These are phyloP conservation scores for Eutrema yunnanense DNA, from an alignment of 345 rosid species.

Conservation along the genomic window DNA sequence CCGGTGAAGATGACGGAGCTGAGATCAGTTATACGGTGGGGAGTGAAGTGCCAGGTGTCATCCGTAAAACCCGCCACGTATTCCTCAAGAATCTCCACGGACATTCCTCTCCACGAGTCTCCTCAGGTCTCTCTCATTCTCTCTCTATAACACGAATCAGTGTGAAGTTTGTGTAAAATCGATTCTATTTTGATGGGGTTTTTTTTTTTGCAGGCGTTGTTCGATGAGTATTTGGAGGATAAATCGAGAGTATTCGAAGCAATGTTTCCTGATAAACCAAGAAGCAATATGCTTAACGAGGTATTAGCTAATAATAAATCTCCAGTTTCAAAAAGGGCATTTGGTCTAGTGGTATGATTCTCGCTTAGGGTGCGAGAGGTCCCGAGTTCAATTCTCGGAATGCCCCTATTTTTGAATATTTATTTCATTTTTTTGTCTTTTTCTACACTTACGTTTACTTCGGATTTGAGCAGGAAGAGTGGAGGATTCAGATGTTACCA, in stretches of 20 bases:
- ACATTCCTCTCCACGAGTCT: constrained; percentile 71
- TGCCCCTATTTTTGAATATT: constrained; percentile 19
- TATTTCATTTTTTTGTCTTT: background rate
- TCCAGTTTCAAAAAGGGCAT: constrained; percentile 30
- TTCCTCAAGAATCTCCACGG: constrained; percentile 64
- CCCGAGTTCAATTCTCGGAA: constrained; percentile 84
- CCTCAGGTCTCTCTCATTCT: constrained; percentile 53
- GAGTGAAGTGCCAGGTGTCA: constrained; percentile 29
- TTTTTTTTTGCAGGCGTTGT: constrained; percentile 54
- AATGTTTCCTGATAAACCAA: constrained; percentile 67
- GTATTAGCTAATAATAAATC: constrained; percentile 15
- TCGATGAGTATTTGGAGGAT: constrained; percentile 79
- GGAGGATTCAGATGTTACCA: constrained; percentile 93
- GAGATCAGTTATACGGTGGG: constrained; percentile 22
- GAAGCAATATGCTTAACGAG: constrained; percentile 65
- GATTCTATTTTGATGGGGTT: background rate
- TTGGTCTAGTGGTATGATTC: constrained; percentile 93
- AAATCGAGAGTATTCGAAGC: constrained; percentile 74
- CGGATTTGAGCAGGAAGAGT: constrained; percentile 48
- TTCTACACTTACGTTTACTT: background rate
- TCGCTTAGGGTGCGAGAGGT: constrained; percentile 91
- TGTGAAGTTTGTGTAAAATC: background rate
- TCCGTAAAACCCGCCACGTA: constrained; percentile 47
- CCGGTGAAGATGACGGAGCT: constrained; percentile 14
- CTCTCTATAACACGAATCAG: background rate